These are phyloP conservation scores for Candida germanica DNA, from an alignment of 805 yeast species.

Conservation along the genomic window DNA sequence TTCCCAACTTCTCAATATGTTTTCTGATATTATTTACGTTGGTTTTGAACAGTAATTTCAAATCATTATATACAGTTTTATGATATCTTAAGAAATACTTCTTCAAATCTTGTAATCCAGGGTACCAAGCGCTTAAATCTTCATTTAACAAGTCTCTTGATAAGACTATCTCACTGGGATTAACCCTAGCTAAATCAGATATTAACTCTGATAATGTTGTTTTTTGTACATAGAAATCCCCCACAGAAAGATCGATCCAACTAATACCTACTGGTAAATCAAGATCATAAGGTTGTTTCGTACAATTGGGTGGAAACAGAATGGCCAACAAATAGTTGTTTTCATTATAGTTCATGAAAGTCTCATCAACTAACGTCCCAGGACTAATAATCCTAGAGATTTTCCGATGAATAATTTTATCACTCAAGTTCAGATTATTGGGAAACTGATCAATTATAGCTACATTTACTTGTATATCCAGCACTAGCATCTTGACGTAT, in stretches of 20 bases:
- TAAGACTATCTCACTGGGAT: slow-evolving; percentile 76
- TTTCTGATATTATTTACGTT: slow-evolving; percentile 37
- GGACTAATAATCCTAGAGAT: slow-evolving; percentile 83
- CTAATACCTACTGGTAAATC: slow-evolving; percentile 61
- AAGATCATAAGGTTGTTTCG: slow-evolving; percentile 35
- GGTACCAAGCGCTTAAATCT: slow-evolving; percentile 51
- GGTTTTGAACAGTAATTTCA: slow-evolving; percentile 29
- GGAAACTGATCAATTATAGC: slow-evolving; percentile 75
- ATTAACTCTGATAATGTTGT: slow-evolving; percentile 57
- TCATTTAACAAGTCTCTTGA: slow-evolving; percentile 42
- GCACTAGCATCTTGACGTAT: slow-evolving; percentile 71
- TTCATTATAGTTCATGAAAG: slow-evolving; percentile 66
- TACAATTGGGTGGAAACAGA: slow-evolving; percentile 51
- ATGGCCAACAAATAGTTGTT: slow-evolving; percentile 72
- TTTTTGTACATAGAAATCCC: slow-evolving; percentile 68
- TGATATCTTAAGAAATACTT: slow-evolving; percentile 60
- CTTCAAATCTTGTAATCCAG: slow-evolving; percentile 55
- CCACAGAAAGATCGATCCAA: slow-evolving; percentile 89
- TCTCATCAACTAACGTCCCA: slow-evolving; percentile 88
- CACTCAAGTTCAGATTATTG: slow-evolving; percentile 14
- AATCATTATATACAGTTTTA: slow-evolving; percentile 28
- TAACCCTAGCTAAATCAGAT: slow-evolving; percentile 71
- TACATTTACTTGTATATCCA: slow-evolving; percentile 65
- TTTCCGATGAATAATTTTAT: slow-evolving; percentile 55
- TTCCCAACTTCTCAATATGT: slow-evolving; percentile 26